Conservation (phyloP, 2,329 filamentous ascomycete genomes). For the Penicillium sumatraense region DNA sequence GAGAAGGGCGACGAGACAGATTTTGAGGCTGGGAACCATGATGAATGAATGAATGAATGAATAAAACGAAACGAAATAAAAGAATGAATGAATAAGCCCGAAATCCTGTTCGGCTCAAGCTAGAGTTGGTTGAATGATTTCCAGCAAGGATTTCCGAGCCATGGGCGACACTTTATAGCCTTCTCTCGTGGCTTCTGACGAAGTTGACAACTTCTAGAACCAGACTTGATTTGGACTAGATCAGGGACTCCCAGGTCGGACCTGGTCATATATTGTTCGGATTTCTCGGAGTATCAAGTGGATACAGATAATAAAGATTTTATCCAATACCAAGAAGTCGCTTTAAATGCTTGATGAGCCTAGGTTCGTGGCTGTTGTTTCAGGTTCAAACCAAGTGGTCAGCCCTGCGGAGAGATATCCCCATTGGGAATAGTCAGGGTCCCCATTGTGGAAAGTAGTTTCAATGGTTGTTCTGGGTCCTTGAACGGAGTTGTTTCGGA, state of each 20-base stretch:
- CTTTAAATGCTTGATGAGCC: background rate
- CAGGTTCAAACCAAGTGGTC: background rate
- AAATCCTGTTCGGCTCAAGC: too few relatives aligned
- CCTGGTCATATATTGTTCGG: background rate
- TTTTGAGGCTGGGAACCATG: conserved; percentile 12
- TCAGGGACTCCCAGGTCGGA: conserved; percentile 3
- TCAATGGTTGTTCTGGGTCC: background rate
- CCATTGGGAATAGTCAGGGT: background rate
- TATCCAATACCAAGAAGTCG: background rate
- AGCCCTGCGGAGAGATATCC: conserved; percentile 2
- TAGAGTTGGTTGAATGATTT: background rate
- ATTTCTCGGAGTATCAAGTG: background rate
- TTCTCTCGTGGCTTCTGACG: background rate
- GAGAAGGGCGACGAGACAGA: conserved; percentile 9
- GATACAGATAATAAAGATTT: background rate
- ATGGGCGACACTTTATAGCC: background rate
- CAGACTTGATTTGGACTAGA: background rate
- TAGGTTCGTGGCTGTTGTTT: background rate
- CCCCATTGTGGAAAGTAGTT: background rate
- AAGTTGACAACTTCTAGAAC: background rate
- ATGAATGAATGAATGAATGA: background rate
- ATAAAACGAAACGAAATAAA: background rate
- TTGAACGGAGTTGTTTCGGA: conserved; percentile 5
- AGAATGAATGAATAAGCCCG: too few relatives aligned
- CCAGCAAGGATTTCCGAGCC: background rate